A percentile compares a stretch with the other conserved stretches of the same genome.
Evolutionary conservation across 257 asterid genomes (phyloP).

Genomic region (Sherardia arvensis): DNA sequence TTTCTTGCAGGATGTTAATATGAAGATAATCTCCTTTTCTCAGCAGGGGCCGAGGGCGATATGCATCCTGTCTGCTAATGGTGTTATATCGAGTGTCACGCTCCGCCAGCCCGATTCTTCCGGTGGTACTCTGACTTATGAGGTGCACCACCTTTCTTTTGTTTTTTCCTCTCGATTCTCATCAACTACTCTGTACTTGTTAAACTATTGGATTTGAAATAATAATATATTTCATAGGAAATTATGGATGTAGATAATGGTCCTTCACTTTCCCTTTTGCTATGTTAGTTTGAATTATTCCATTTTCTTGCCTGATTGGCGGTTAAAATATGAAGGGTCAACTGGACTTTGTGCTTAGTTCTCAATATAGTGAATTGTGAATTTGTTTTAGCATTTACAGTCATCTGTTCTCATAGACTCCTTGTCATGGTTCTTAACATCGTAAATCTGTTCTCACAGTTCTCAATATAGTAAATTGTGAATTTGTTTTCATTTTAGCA

Average conservation of each 20-base stretch:
- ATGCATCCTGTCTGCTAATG: slow-evolving; percentile 76
- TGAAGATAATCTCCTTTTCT: slow-evolving; percentile 77
- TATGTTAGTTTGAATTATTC: neutral
- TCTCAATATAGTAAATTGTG: neutral
- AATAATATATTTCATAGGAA: neutral
- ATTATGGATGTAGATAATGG: neutral
- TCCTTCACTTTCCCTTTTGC: neutral
- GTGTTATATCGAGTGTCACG: slow-evolving; percentile 69
- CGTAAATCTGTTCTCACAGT: no score
- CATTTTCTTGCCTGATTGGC: neutral
- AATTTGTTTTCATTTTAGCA: neutral
- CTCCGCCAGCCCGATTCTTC: slow-evolving; percentile 85
- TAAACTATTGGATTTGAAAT: neutral
- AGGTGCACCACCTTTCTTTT: slow-evolving; percentile 30
- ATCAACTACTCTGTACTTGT: neutral
- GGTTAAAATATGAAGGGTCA: neutral
- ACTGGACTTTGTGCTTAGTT: neutral
- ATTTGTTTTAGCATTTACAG: neutral
- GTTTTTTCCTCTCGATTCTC: neutral
- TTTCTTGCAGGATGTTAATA: slow-evolving; percentile 54
- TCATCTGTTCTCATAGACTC: neutral
- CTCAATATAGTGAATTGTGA: neutral
- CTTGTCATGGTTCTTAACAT: no score
- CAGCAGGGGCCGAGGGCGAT: slow-evolving; percentile 87
- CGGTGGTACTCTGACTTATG: slow-evolving; percentile 81